phyloP scores from a whole-genome alignment of 345 rosid species.

The Hibiscus tridactylites region DNA sequence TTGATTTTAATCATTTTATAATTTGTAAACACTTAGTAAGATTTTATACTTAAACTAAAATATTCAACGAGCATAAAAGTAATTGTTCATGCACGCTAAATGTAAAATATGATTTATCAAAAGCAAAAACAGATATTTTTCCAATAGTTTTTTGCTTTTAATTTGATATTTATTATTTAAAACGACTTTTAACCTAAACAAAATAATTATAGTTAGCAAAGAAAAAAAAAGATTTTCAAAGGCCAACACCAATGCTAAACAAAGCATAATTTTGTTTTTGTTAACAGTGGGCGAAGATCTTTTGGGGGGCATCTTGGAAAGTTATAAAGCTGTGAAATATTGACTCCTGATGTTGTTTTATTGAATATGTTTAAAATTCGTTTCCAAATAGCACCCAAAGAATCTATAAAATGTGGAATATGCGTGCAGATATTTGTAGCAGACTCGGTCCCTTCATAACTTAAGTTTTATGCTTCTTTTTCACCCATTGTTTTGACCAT shows the following conservation, averaged over 20 bases:
- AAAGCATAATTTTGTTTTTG: too few relatives aligned
- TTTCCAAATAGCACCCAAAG: background rate
- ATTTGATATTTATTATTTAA: background rate
- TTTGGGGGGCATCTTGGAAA: background rate
- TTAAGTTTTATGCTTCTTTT: background rate
- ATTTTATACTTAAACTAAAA: too few relatives aligned
- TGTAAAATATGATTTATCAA: background rate
- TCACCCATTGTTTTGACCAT: background rate
- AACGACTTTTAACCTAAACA: background rate
- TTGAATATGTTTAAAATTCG: background rate
- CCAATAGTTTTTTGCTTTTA: background rate
- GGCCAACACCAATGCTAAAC: too few relatives aligned
- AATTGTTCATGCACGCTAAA: too few relatives aligned
- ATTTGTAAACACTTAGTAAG: too few relatives aligned
- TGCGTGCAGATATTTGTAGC: slow-evolving; percentile 9
- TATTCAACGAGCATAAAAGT: too few relatives aligned
- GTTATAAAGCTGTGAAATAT: background rate
- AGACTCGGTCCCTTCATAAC: too few relatives aligned
- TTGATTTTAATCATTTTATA: too few relatives aligned
- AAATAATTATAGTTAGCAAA: too few relatives aligned
- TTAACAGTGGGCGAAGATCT: too few relatives aligned
- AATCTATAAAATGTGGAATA: background rate
- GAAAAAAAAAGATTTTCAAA: too few relatives aligned
- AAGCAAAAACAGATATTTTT: background rate
- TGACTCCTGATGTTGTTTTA: background rate